Evolutionary conservation across 148 eudicot genomes (phyloP).

Genomic region (Chenopodium suecicum): DNA sequence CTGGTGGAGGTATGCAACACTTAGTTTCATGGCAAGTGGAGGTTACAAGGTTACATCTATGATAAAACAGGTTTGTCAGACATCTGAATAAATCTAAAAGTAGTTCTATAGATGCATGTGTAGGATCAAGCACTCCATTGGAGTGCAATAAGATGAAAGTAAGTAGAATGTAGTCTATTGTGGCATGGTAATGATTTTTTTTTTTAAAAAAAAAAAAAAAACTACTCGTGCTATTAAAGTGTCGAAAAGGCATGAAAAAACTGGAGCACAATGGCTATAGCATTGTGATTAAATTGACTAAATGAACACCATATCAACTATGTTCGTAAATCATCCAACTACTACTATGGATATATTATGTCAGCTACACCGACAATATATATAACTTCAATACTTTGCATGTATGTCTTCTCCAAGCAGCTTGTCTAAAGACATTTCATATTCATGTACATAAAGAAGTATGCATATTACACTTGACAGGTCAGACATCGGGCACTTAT

Average conservation of each 20-base stretch:
- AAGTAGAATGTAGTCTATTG: background rate
- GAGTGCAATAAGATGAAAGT: background rate
- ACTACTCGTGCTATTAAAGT: too few species aligned
- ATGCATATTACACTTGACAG: conserved; percentile 34
- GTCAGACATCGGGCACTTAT: conserved; percentile 70
- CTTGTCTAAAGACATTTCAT: background rate
- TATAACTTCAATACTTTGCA: background rate
- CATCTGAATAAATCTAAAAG: background rate
- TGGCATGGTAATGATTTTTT: too few species aligned
- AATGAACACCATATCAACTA: background rate
- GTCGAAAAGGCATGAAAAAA: background rate
- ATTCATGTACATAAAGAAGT: background rate
- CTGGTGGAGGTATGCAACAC: conserved; percentile 92
- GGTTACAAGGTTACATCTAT: conserved; percentile 65
- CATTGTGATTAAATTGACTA: background rate
- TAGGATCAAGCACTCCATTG: background rate
- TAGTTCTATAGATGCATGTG: background rate
- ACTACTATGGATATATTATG: background rate
- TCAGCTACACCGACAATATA: background rate
- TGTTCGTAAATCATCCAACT: background rate
- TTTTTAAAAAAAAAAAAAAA: too few species aligned
- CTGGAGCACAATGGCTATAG: background rate
- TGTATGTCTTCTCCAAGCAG: background rate
- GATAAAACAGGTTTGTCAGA: conserved; percentile 44
- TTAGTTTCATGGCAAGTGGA: conserved; percentile 78